Percentiles rank a stretch among this genome's conserved stretches.
These are phyloP conservation scores for Suaeda aralocaspica DNA, from an alignment of 148 eudicot species.

Conservation along the genomic window DNA sequence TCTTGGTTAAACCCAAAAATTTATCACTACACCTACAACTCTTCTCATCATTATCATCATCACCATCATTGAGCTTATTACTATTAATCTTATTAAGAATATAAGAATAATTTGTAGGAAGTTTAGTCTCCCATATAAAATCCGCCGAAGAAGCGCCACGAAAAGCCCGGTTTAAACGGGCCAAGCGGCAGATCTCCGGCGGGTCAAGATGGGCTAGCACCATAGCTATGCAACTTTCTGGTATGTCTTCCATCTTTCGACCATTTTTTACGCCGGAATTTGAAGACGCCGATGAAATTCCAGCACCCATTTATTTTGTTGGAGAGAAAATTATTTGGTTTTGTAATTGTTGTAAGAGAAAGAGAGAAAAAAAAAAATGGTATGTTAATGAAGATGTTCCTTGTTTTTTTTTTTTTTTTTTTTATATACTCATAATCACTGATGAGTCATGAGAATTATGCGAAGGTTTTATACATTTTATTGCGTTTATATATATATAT, in stretches of 20 bases:
- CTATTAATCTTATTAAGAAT: slow-evolving; percentile 31
- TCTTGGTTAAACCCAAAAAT: slow-evolving; percentile 34
- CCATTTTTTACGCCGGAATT: background rate
- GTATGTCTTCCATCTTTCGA: slow-evolving; percentile 64
- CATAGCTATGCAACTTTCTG: slow-evolving; percentile 73
- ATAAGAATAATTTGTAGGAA: slow-evolving; percentile 57
- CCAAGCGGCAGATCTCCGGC: slow-evolving; percentile 71
- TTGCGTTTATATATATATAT: too few species aligned
- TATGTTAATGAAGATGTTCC: too few species aligned
- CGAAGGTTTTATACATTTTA: background rate
- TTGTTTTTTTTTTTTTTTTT: background rate
- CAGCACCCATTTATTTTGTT: slow-evolving; percentile 22
- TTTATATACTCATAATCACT: background rate
- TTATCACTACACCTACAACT: background rate
- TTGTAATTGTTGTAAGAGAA: background rate
- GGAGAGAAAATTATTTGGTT: background rate
- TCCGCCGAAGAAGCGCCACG: slow-evolving; percentile 78
- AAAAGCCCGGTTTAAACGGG: slow-evolving; percentile 63
- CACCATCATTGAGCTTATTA: background rate
- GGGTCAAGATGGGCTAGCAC: slow-evolving; percentile 67
- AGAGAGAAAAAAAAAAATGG: background rate
- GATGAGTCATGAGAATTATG: too few species aligned
- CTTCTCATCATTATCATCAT: background rate
- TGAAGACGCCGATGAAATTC: slow-evolving; percentile 7
- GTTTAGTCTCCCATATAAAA: slow-evolving; percentile 73